Evolutionary conservation across 1,139 yeast species (phyloP), one percentile per base, ranked within the genome.

Genomic region (Scheffersomyces illinoinensis): DNA sequence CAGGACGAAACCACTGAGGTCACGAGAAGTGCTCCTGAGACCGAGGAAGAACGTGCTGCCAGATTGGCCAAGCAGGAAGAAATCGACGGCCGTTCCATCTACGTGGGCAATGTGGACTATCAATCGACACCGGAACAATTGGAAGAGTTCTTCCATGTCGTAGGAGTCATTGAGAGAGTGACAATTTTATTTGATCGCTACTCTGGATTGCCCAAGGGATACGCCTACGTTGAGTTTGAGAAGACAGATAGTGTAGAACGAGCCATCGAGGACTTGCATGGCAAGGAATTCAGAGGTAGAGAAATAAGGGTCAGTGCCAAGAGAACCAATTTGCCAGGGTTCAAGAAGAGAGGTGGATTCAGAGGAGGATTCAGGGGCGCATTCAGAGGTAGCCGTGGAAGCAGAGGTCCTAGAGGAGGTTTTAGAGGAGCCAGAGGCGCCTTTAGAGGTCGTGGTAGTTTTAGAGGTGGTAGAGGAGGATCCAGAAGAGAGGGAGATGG

Each of bases 81-180:
- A 63, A 64, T 68, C 21, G 84, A 80, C 64, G 58, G 67, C 23
- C 67, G 82, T 24, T 79, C 83, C 5, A 68, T 80, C 7, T 79
- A 76, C 59, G 82, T 80, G 8, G 83, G 82, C 7, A 80, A 79
- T 64, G 82, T 80, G 18, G 81, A 79, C 62, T 80, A 75, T 64
- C 75, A 71, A 57, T 64, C 79, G 6, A 76, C 82, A 1, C 83
- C 83, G 0, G 80, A 75, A 56, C 82, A 77, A 65, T 72, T 79
- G 64, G 83, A 79, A 60, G 68, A 68, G 51, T 73, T 76, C 54
- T 79, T 79, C 70, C 70, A 68, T 57, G 63, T 56, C 4, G 76
- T 67, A 23, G 84, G 83, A 0, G 69, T 67, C 8, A 73, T 79
- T 61, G 78, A 76, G 61, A 64, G 82, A 57, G 74, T 80, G 14